Conservation (phyloP, 75 land plant genomes). For the Cunninghamia lanceolata region DNA sequence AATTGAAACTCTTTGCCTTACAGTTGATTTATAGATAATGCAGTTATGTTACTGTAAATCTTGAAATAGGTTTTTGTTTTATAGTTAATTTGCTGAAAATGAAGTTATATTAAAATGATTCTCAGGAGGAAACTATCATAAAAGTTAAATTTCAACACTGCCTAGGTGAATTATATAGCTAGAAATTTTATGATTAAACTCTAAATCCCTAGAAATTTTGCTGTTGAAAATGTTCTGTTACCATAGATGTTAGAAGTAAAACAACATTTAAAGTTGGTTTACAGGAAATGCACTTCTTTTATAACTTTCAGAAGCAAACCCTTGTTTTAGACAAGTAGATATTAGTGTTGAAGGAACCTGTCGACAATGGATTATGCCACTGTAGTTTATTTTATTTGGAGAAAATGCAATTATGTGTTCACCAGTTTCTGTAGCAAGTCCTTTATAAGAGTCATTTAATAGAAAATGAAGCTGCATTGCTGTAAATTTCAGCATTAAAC, state of each 20-base stretch:
- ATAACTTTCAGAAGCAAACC: background rate
- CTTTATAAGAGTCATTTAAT: background rate
- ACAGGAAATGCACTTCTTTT: background rate
- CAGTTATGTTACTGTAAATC: background rate
- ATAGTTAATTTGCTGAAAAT: background rate
- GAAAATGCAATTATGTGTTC: background rate
- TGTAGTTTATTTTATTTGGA: background rate
- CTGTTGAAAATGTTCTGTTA: background rate
- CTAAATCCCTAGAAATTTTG: background rate
- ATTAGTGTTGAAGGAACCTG: background rate
- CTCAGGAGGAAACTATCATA: background rate
- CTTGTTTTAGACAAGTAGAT: background rate
- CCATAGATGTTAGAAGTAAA: background rate
- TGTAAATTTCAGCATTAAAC: background rate
- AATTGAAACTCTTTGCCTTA: background rate
- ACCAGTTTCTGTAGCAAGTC: background rate
- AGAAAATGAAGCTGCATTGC: background rate
- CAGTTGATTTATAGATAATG: background rate
- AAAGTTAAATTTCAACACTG: background rate
- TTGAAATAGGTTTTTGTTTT: background rate
- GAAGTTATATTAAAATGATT: background rate
- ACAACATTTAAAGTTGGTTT: background rate
- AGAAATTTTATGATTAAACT: background rate
- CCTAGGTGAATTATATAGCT: background rate
- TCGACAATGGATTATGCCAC: background rate